These are phyloP conservation scores for Fraxinus pennsylvanica DNA, from an alignment of 257 asterid genomes.

Conservation along the genomic window DNA sequence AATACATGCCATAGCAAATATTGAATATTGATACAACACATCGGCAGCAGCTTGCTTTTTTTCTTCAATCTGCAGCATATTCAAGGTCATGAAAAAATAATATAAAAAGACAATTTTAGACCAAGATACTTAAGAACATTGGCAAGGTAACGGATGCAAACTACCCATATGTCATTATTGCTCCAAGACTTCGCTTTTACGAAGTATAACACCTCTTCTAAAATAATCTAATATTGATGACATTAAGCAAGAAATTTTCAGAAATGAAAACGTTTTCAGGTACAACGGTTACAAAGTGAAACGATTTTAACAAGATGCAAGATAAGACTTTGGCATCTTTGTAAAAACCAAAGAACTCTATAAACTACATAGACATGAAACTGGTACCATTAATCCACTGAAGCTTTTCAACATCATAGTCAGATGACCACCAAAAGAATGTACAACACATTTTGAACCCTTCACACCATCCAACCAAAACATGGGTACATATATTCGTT, in stretches of 20 bases:
- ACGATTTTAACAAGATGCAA: neutral
- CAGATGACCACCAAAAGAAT: neutral
- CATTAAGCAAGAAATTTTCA: neutral
- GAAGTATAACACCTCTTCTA: neutral
- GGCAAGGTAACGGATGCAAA: neutral
- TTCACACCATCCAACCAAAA: neutral
- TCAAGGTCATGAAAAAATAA: constrained; percentile 12
- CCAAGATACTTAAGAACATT: neutral
- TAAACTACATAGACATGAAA: neutral
- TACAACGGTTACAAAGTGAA: neutral
- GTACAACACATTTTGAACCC: neutral
- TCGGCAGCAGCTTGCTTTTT: constrained; percentile 98
- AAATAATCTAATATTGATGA: neutral
- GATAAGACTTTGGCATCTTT: neutral
- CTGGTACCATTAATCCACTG: neutral
- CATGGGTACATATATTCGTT: neutral
- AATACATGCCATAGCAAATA: constrained; percentile 75
- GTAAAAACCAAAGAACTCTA: neutral
- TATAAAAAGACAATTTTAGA: constrained; percentile 8
- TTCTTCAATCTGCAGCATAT: constrained; percentile 61
- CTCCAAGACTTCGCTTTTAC: neutral
- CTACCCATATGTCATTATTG: neutral
- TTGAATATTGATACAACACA: constrained; percentile 81
- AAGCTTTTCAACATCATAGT: neutral
- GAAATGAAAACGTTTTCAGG: neutral